These are phyloP conservation scores for Pichia sp. DNA, from an alignment of 1,139 yeast species.

Conservation along the genomic window DNA sequence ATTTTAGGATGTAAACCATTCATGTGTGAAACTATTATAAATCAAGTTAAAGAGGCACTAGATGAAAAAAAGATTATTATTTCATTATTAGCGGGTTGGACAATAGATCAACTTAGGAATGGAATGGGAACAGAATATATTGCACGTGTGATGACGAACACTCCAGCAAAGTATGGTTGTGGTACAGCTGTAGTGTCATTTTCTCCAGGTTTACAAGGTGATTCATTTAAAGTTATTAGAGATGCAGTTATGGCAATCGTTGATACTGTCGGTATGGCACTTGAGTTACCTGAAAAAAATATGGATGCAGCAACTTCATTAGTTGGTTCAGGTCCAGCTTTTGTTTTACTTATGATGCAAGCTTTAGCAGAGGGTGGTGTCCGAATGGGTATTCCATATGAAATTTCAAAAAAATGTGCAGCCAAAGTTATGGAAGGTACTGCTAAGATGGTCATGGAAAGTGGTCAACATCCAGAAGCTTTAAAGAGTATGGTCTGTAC, in stretches of 20 bases:
- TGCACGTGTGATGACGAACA: conserved; percentile 96
- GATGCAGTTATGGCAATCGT: conserved; percentile 52
- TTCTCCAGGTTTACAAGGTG: conserved; percentile 29
- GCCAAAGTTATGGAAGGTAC: conserved; percentile 95
- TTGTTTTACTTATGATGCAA: conserved; percentile 83
- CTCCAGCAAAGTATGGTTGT: conserved; percentile 87
- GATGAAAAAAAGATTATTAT: conserved; percentile 50
- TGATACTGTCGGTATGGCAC: conserved; percentile 61
- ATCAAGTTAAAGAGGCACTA: conserved; percentile 33
- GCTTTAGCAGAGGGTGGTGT: conserved; percentile 93
- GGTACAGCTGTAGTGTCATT: conserved; percentile 90
- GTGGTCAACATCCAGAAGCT: conserved; percentile 90
- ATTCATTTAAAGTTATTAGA: conserved; percentile 41
- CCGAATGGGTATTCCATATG: conserved; percentile 87
- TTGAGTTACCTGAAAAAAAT: conserved; percentile 78
- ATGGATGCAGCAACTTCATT: conserved; percentile 96
- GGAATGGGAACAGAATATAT: conserved; percentile 50
- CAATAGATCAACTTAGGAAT: conserved; percentile 57
- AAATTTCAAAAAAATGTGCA: conserved; percentile 82
- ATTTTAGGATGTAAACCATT: conserved; percentile 86
- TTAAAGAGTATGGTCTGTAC: conserved; percentile 88
- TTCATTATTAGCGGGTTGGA: conserved; percentile 89
- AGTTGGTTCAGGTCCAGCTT: conserved; percentile 97
- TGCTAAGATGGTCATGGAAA: conserved; percentile 80
- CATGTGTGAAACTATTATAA: conserved; percentile 56